Base-by-base conservation (phyloP, 768 basidiomycete genomes). In the Russula compacta region DNA sequence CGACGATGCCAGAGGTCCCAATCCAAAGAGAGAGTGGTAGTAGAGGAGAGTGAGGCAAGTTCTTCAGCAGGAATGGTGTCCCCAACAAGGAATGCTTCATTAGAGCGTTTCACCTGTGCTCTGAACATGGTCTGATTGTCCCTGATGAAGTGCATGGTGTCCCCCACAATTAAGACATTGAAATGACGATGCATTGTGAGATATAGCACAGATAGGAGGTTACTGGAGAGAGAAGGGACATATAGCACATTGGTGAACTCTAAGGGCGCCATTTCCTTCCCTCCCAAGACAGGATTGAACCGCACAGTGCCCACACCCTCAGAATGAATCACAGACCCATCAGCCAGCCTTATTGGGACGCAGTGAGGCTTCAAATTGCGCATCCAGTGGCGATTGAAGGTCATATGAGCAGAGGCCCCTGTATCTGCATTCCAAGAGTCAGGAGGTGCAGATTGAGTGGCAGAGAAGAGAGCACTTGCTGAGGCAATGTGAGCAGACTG, bases 181-280 rank as follows among this genome's bases (percentile, higher is more conserved):
- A 46, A 46, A 21, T 38, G 36, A 4, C 24, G 49, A 35, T 35
- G 42, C 15, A n/a, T 43, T 14, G 47, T 48, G 29, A 32, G 47
- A 6, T 46, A 46, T 24, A 46, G 21, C 24, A 29, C 24, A 29
- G 24, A 29, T 3, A 29, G 24, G 3, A 29, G 24, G 24, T 29
- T 29, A 29, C 9, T 24, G 9, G 44, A 46, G 32, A 49, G 32
- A 39, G 36, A 24, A 3, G 56, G 56, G 15, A 56, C 56, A 56
- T 56, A 56, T 9, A 56, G 46, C 14, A 56, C 56, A 48, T 56
- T 56, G 2, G 44, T 17, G 36, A 56, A 39, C 36, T 56, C 56
- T 32, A 56, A 12, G 10, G 46, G 21, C 1, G 35, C 6, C 36
- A 38, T 48, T 17, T 46, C 44, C 35, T 56, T n/a, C 4, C 44